Evolutionary conservation across 2,329 filamentous ascomycete species (phyloP).

Genomic region (Hypoxylon sp.): DNA sequence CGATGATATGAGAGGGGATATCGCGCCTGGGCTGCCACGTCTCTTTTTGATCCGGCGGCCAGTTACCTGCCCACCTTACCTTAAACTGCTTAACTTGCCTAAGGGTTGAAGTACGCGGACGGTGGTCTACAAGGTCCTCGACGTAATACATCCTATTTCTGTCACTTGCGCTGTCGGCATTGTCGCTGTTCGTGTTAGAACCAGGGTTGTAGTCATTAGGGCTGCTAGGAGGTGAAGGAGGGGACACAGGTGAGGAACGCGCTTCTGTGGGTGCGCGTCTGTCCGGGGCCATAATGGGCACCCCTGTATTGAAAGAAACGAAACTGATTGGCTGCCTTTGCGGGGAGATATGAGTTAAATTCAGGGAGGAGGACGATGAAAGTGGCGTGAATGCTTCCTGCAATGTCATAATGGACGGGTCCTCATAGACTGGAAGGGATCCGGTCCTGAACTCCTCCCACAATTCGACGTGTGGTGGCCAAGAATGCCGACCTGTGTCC

Average conservation of each 20-base stretch:
- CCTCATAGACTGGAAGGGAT: background rate
- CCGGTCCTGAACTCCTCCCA: constrained; percentile 3
- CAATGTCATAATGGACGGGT: background rate
- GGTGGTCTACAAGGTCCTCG: constrained; percentile 32
- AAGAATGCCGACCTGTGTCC: background rate
- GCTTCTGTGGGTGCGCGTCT: background rate
- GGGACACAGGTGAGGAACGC: background rate
- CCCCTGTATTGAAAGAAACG: background rate
- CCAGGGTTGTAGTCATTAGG: background rate
- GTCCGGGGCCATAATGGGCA: background rate
- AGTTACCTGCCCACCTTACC: constrained; percentile 37
- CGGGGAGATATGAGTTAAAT: background rate
- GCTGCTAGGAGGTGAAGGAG: background rate
- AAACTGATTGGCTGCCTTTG: background rate
- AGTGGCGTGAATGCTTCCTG: background rate
- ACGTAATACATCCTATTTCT: constrained; percentile 12
- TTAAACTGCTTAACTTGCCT: constrained; percentile 8
- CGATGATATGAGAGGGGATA: constrained; percentile 12
- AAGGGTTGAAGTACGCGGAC: background rate
- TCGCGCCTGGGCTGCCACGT: constrained; percentile 10
- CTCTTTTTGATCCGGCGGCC: constrained; percentile 24
- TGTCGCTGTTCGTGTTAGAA: too few relatives aligned
- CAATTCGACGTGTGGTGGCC: constrained; percentile 16
- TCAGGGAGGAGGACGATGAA: background rate
- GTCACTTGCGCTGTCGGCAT: too few relatives aligned